Base-by-base conservation (phyloP, 208 protist genomes). In the Acanthamoeba lenticulata region DNA sequence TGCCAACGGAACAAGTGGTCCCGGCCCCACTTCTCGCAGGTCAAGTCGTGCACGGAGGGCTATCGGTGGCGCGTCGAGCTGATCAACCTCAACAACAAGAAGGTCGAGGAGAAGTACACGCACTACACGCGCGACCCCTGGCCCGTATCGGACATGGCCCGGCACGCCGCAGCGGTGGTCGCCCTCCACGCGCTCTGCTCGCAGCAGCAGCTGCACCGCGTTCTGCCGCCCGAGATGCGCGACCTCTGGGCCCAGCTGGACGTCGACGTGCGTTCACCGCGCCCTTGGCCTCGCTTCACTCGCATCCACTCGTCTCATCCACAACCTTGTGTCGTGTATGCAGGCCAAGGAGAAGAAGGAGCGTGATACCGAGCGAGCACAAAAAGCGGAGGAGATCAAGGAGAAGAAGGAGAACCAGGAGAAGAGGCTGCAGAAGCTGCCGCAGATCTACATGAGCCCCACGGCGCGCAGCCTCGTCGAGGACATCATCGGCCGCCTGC, bases 1-100 rank as follows among this genome's bases (percentile, higher is more conserved):
- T 94, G 90, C 27, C 90, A 94, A 67, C 65, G 67, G 9, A 94
- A 94, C 72, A 94, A 94, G 38, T 94, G 90, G 90, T 60, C 90
- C 44, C 52, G 45, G 45, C 90, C 90, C 11, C 13, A 60, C 32
- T 94, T 94, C 55, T 67, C 47, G 15, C 90, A 60, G 15, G 69
- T 83, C 3, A 83, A 79, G 21, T 62, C 83, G 24, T 83, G 67
- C 44, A 24, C 21, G 34, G 55, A 94, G 24, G 90, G 90, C 1
- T 65, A 49, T 27, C 13, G 45, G 15, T 94, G 90, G 67, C 42
- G 55, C 5, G 90, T 94, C n/a, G 67, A 42, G 65, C 90, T 94
- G 44, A 21, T 85, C 65, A 94, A 94, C 29, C 44, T 65, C 67
- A 94, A 52, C 90, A 94, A 94, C 90, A 94, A 94, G 72, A 94